Base-by-base conservation (phyloP, 2,329 filamentous ascomycete species). In the Aspergillus sp. region DNA sequence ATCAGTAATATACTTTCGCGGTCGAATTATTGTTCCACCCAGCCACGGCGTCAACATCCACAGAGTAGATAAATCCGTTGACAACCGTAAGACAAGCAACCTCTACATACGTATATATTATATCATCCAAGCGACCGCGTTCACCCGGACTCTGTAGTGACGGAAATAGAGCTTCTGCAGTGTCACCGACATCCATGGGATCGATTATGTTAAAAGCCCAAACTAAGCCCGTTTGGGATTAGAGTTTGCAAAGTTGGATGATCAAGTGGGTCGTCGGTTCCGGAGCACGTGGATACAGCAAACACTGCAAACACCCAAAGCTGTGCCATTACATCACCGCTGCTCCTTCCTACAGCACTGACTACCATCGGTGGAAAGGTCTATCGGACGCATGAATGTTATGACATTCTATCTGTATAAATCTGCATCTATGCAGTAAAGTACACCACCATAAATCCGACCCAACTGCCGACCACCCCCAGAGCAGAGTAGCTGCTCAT, bases 381-480 rank as follows among this genome's bases (percentile, higher is more conserved):
- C 29, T 5, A 6, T 17, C 10, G 7, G 21, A 19, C 36, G 17
- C 11, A 42, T 23, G 11, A 20, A 13, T 21, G 17, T 23, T 42
- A 19, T 17, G 7, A 19, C 21, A 7, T 19, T 19, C 19, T 42
- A 32, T 42, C 25, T 46, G 23, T 48, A 44, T 17, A 45, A n/a
- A 7, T 25, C 19, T 47, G 5, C 49, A 29, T 32, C 52, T 67
- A 73, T 49, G 66, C 71, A n/a, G 76, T 81, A 64, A 97, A 92
- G 74, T 93, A 97, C 47, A 97, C 91, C 29, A 96, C 89, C 76
- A 92, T 84, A 70, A 96, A 97, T 9, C 94, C 92, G 38, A 97
- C 65, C 93, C 93, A 97, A 74, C 94, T 97, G 3, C 91, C 91
- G 16, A 97, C 85, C 0, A 97, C 92, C n/a, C 94, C 94, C 53